Base-by-base conservation (phyloP, 2,329 filamentous ascomycete genomes). In the Claviceps monticola region DNA sequence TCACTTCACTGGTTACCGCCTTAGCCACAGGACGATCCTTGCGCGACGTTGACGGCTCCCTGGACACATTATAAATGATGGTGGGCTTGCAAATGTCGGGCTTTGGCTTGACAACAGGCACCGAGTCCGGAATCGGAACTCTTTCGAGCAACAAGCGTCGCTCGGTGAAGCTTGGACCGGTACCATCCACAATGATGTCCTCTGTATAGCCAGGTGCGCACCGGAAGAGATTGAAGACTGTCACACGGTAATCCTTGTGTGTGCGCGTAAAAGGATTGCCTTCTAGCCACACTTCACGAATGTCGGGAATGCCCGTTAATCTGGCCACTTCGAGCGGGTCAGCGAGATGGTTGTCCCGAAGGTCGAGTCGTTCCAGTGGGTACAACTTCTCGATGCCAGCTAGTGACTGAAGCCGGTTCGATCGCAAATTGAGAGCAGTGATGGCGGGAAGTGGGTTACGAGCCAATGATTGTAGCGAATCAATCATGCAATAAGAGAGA, bases 401-500 rank as follows among this genome's bases (percentile, higher is more conserved):
- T 54, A 98, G 78, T 2, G 89, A 95, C 53, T 82, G 78, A 54
- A 98, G 76, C 46, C 90, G 82, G 65, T 98, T 98, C 48, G 82
- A 87, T 53, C 91, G 83, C 51, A 98, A 78, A 62, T 97, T 97
- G 53, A 98, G 74, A 1, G 90, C 90, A 1, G 87, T 94, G 56
- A 98, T 95, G 19, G 93, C 91, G 29, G 93, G 91, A 5, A 98
- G 75, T 13, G 93, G 88, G 61, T 85, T 93, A 56, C 86, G 82
- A 2, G 83, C 83, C 43, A 98, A 74, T 2, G 91, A 95, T 61
- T 94, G 86, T 52, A 98, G 74, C 16, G 89, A 93, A 59, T 91
- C 87, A 56, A 98, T 97, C 90, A 97, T 96, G 74, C 91, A 97
- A 61, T 95, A 86, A 4, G 91, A 95, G 26, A 98, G 75, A 61